A percentile compares a stretch with the other conserved stretches of the same genome.
Evolutionary conservation across 2,329 filamentous ascomycete genomes (phyloP).

Genomic region (Cadophora sp.): DNA sequence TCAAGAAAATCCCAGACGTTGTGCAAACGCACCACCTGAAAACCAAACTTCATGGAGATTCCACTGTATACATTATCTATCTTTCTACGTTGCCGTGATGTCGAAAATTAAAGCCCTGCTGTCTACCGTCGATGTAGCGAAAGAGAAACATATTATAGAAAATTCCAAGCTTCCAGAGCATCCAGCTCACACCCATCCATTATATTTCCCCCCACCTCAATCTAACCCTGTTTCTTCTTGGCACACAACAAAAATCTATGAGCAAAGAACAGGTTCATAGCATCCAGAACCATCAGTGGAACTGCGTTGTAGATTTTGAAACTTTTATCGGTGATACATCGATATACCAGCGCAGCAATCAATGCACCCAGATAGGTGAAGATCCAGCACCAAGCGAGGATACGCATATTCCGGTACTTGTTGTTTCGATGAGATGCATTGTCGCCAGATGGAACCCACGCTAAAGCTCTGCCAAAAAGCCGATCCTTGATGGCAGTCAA

Average conservation of each 20-base stretch:
- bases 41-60: too few relatives aligned
- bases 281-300: conserved; percentile 20
- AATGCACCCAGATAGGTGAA: conserved; percentile 19
- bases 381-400: conserved; percentile 25
- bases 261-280: conserved; percentile 25
- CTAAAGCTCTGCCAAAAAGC: conserved; percentile 18
- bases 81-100: too few relatives aligned
- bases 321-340: conserved; percentile 12
- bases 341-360: conserved; percentile 16
- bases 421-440: conserved; percentile 21
- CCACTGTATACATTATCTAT: too few relatives aligned
- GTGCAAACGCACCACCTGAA: too few relatives aligned
- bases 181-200: too few relatives aligned
- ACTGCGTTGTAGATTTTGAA: conserved; percentile 23
- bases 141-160: too few relatives aligned
- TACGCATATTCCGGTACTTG: conserved; percentile 25
- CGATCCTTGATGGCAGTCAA: conserved; percentile 25
- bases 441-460: conserved; percentile 24
- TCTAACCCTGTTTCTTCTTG: conserved; percentile 12
- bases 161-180: too few relatives aligned
- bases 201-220: too few relatives aligned
- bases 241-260: conserved; percentile 25
- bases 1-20: too few relatives aligned
- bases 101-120: too few relatives aligned
- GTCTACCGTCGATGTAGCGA: too few relatives aligned